Percentiles rank a stretch among this genome's conserved stretches.
These are phyloP conservation scores for Penicillium hordei DNA, from an alignment of 2,329 filamentous ascomycete species.

Conservation along the genomic window DNA sequence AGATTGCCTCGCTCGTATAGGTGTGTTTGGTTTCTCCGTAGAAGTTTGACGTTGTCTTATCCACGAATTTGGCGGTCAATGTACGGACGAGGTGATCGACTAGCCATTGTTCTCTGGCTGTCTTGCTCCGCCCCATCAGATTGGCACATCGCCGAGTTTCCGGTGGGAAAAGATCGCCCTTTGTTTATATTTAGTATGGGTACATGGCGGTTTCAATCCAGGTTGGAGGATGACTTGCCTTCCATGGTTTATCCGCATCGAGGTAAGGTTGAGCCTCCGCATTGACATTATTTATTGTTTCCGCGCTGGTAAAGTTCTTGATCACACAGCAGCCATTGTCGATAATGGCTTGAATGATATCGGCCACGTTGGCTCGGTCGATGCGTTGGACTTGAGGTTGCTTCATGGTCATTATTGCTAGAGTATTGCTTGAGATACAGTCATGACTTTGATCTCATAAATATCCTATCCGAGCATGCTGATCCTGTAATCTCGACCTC, in stretches of 20 bases:
- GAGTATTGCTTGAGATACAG: neutral
- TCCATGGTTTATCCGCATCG: neutral
- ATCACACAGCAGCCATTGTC: neutral
- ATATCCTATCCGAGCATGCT: neutral
- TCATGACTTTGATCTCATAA: neutral
- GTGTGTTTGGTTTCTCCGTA: slow-evolving; percentile 30
- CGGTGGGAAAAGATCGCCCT: neutral
- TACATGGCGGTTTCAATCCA: neutral
- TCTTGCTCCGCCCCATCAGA: neutral
- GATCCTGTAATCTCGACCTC: neutral
- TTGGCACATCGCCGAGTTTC: neutral
- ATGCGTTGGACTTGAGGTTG: neutral
- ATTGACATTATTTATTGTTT: neutral
- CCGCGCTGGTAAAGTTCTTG: neutral
- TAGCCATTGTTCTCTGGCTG: neutral
- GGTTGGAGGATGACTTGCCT: neutral
- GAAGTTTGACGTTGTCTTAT: slow-evolving; percentile 30
- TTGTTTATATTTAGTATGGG: neutral
- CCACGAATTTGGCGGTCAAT: slow-evolving; percentile 24
- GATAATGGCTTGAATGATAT: neutral
- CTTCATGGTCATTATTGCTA: neutral
- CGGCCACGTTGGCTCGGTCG: neutral
- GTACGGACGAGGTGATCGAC: slow-evolving; percentile 9
- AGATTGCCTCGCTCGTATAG: slow-evolving; percentile 27
- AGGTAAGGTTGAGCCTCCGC: neutral